Conservation (phyloP, 73 alveolate genomes). For the Paraurostyla sp. region DNA sequence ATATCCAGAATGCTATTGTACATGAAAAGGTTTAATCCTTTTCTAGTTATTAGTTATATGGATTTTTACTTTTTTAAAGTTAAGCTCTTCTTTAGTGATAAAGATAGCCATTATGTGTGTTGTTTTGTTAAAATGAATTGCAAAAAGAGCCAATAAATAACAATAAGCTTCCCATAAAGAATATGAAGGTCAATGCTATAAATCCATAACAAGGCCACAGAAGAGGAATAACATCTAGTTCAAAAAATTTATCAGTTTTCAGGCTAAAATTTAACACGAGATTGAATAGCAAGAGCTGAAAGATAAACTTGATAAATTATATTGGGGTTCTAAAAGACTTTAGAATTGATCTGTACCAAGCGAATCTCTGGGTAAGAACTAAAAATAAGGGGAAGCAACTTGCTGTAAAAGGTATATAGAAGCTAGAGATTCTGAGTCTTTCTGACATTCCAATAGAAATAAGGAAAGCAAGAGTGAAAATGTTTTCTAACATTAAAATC, state of each 20-base stretch:
- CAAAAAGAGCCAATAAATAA: conserved; percentile 41
- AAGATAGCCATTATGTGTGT: background rate
- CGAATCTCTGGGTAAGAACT: conserved; percentile 13
- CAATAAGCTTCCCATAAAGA: conserved; percentile 34
- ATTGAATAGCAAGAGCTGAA: background rate
- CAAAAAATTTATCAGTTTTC: background rate
- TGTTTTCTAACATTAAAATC: background rate
- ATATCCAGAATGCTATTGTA: background rate
- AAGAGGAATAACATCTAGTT: conserved; percentile 31
- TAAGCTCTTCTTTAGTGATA: too few relatives aligned
- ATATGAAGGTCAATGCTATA: conserved; percentile 45
- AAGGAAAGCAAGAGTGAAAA: background rate
- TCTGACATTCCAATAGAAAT: background rate
- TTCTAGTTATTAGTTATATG: background rate
- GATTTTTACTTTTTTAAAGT: background rate
- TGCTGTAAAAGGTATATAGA: conserved; percentile 17
- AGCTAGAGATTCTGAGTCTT: background rate
- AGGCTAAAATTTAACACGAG: background rate
- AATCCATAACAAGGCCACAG: conserved; percentile 55
- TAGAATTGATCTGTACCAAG: conserved; percentile 29
- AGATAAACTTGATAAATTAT: background rate
- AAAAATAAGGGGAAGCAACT: conserved; percentile 11
- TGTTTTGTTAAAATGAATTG: background rate
- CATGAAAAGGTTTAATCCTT: conserved; percentile 24
- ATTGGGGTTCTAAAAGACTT: conserved; percentile 24